Base-by-base conservation (phyloP, 768 basidiomycete genomes). In the Gymnopilus dilepis region DNA sequence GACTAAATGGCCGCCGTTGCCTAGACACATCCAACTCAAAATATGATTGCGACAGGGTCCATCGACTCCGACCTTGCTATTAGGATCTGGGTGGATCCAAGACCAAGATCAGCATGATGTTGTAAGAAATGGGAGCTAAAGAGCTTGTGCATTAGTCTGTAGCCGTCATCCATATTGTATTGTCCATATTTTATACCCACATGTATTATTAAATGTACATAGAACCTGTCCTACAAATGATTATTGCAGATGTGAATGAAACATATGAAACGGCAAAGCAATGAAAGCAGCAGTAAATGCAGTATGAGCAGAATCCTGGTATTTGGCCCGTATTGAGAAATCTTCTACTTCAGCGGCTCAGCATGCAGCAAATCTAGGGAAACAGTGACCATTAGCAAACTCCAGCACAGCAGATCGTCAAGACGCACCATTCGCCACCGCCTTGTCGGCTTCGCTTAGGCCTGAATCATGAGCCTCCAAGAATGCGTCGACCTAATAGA, bases 381-480 rank as follows among this genome's bases (percentile, higher is more conserved):
- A 21, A 62, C 21, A 42, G 55, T 17, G 52, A 57, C 33, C 2
- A 62, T 65, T 7, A 65, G 34, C 41, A 38, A 43, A 33, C 21
- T 42, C n/a, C n/a, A 31, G 12, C 40, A 19, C 6, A 48, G 34
- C 24, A 43, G 26, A 4, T 51, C 55, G 26, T 34, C 50, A 53
- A 34, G 5, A 71, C 82, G 63, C 64, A 90, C 91, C 92, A 75
- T 89, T 88, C 6, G 90, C 90, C 21, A 90, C 83, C 65, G 86
- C 84, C 72, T 89, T 86, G 69, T 95, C 91, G 3, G 87, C 91
- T 61, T 91, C 90, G 3, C 89, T 87, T 56, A 94, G 78, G 17
- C 92, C 92, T 6, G 90, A 87, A 76, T 94, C 95, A 72, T 98
- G 92, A 2, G 93, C 95, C 69, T 97, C 95, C 43, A 98, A 79